Evolutionary conservation across 2,329 filamentous ascomycete genomes (phyloP).

Genomic region (Arthrobotrys pseudoclavata): DNA sequence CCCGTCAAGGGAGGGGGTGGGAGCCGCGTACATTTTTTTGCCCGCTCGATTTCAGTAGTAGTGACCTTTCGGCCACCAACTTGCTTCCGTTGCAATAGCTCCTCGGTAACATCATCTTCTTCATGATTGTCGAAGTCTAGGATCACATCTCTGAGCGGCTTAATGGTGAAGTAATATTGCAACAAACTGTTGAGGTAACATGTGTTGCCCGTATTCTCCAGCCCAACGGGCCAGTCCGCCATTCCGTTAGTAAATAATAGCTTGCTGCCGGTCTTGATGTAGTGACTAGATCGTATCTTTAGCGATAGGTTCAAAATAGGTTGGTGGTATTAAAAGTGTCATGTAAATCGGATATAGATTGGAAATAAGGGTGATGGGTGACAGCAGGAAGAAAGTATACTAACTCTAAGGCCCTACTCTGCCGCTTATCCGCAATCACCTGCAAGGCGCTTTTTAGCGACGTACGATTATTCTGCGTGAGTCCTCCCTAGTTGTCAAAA

Average conservation of each 20-base stretch:
- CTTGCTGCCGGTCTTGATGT: slow-evolving; percentile 45
- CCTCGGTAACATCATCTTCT: slow-evolving; percentile 75
- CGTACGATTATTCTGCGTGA: slow-evolving; percentile 24
- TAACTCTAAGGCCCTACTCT: slow-evolving; percentile 60
- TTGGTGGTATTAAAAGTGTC: background rate
- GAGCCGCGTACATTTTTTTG: slow-evolving; percentile 78
- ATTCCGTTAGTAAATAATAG: slow-evolving; percentile 37
- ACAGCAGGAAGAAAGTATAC: background rate
- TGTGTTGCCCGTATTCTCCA: slow-evolving; percentile 95
- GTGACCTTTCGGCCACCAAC: slow-evolving; percentile 81
- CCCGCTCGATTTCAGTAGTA: slow-evolving; percentile 72
- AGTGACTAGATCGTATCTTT: slow-evolving; percentile 26
- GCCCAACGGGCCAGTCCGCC: slow-evolving; percentile 79
- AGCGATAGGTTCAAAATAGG: background rate
- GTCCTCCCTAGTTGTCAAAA: slow-evolving; percentile 65
- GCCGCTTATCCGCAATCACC: slow-evolving; percentile 62
- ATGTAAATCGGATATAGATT: background rate
- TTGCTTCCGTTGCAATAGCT: slow-evolving; percentile 75
- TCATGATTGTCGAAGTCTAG: slow-evolving; percentile 80
- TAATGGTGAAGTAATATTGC: slow-evolving; percentile 93
- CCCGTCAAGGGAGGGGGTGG: slow-evolving; percentile 14
- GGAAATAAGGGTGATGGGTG: background rate
- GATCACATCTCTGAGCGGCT: slow-evolving; percentile 83
- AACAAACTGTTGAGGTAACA: slow-evolving; percentile 97
- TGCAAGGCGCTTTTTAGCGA: slow-evolving; percentile 61